Percentiles rank a stretch among this genome's conserved stretches.
Conservation (phyloP, 495 filamentous ascomycete species). For the Podospora bellae-mahoneyi region DNA sequence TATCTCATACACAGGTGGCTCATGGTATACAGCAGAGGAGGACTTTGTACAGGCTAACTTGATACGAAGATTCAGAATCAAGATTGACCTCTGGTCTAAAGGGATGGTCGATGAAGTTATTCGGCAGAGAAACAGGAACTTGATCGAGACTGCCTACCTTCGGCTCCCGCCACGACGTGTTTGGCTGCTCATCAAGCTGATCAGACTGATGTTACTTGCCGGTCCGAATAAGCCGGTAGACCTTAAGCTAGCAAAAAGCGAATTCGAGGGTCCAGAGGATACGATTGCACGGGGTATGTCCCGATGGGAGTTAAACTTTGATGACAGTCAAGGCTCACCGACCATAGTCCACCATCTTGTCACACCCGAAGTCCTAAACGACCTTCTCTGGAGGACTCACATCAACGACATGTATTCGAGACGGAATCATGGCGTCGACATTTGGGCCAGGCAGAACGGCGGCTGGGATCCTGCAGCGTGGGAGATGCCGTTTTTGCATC, state of each 20-base stretch:
- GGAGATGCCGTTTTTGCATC: no score
- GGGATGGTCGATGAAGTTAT: constrained; percentile 23
- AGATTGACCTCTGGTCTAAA: constrained; percentile 26
- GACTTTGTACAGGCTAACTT: constrained; percentile 12
- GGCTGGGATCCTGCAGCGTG: no score
- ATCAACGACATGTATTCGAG: no score
- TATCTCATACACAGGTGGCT: constrained; percentile 13
- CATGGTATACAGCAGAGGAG: constrained; percentile 13
- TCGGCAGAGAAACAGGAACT: constrained; percentile 25
- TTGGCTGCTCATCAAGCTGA: constrained; percentile 21
- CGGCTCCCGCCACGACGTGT: constrained; percentile 23
- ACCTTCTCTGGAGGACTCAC: background rate
- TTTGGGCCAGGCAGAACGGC: no score
- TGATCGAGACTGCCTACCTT: constrained; percentile 25
- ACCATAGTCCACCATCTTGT: background rate
- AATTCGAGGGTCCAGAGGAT: constrained; percentile 8
- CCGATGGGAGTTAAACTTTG: no score
- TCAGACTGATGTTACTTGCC: constrained; percentile 20
- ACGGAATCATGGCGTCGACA: no score
- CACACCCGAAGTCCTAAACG: background rate
- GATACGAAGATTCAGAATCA: constrained; percentile 24
- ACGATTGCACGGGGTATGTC: background rate
- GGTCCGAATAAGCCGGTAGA: background rate
- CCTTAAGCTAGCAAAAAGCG: background rate
- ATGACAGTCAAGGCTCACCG: no score